phyloP scores from a whole-genome alignment of 768 basidiomycete genomes.

The Baorangia bicolor region DNA sequence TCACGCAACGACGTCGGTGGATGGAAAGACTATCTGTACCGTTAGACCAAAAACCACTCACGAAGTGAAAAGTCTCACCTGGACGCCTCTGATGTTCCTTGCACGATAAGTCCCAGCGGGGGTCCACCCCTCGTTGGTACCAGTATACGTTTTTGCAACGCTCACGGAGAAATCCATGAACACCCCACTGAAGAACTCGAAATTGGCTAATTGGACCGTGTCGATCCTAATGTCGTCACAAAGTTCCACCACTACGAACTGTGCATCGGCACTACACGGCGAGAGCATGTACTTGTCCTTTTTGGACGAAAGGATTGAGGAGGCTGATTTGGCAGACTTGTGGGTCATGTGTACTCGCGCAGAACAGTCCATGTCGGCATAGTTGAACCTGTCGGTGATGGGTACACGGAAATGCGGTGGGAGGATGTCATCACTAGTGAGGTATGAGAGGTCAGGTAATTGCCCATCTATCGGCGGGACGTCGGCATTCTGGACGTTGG shows the following conservation, averaged over 20 bases:
- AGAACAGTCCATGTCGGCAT: slow-evolving; percentile 89
- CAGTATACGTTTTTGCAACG: slow-evolving; percentile 78
- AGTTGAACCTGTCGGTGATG: slow-evolving; percentile 88
- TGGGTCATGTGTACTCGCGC: slow-evolving; percentile 88
- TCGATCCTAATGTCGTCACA: slow-evolving; percentile 98
- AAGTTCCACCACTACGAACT: slow-evolving; percentile 91
- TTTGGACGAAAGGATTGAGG: slow-evolving; percentile 83
- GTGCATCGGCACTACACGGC: slow-evolving; percentile 64
- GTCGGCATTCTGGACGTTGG: slow-evolving; percentile 3
- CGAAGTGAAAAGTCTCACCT: slow-evolving; percentile 50
- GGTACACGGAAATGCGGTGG: slow-evolving; percentile 72
- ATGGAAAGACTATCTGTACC: slow-evolving; percentile 62
- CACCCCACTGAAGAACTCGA: slow-evolving; percentile 96
- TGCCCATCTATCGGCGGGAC: slow-evolving; percentile 3
- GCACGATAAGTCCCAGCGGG: slow-evolving; percentile 76
- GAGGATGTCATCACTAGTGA: slow-evolving; percentile 26
- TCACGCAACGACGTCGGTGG: slow-evolving; percentile 67
- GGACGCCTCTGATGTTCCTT: slow-evolving; percentile 89
- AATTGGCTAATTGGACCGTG: slow-evolving; percentile 93
- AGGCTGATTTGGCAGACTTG: slow-evolving; percentile 74
- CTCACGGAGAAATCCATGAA: slow-evolving; percentile 90
- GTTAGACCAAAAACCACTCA: background rate
- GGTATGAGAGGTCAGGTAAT: slow-evolving; percentile 12
- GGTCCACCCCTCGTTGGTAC: slow-evolving; percentile 62
- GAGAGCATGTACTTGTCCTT: slow-evolving; percentile 97